A percentile compares a stretch with the other conserved stretches of the same genome.
Evolutionary conservation across 176 grass and related monocot genomes (phyloP).

Genomic region (Ananas comosus): DNA sequence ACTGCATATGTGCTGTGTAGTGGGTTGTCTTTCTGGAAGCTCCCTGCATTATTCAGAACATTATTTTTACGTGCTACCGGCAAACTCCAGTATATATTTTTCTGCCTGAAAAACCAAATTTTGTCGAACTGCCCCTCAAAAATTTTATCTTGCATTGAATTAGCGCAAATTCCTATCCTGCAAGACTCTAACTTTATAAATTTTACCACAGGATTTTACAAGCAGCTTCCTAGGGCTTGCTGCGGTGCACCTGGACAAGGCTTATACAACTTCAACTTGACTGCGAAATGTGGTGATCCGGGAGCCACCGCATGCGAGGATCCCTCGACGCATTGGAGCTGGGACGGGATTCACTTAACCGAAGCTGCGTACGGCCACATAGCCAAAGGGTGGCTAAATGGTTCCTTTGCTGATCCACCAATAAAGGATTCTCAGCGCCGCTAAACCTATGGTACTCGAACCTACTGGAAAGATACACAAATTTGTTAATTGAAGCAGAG

Average conservation of each 20-base stretch:
- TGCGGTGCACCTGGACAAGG: constrained; percentile 28
- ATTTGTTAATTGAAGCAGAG: too few relatives aligned
- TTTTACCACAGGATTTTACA: constrained; percentile 28
- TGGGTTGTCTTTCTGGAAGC: too few relatives aligned
- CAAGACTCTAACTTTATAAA: background rate
- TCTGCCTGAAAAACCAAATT: too few relatives aligned
- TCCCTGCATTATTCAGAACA: too few relatives aligned
- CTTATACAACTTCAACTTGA: constrained; percentile 38
- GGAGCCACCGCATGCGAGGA: constrained; percentile 5
- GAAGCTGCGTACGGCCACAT: constrained; percentile 43
- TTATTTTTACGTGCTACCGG: too few relatives aligned
- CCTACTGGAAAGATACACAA: too few relatives aligned
- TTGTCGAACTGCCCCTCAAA: too few relatives aligned
- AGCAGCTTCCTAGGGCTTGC: constrained; percentile 28
- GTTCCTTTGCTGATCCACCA: constrained; percentile 39
- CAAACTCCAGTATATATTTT: too few relatives aligned
- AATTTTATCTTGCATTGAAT: too few relatives aligned
- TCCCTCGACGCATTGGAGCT: constrained; percentile 30
- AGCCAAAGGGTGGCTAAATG: constrained; percentile 41
- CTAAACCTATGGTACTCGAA: background rate
- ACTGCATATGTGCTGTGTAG: too few relatives aligned
- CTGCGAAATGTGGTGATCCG: constrained; percentile 1
- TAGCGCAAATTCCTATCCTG: too few relatives aligned
- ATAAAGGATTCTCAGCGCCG: constrained; percentile 4
- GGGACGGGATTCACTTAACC: constrained; percentile 52